A percentile compares a stretch with the other conserved stretches of the same genome.
Conservation (phyloP, 768 basidiomycete genomes). For the Cystofilobasidium bisporidii region DNA sequence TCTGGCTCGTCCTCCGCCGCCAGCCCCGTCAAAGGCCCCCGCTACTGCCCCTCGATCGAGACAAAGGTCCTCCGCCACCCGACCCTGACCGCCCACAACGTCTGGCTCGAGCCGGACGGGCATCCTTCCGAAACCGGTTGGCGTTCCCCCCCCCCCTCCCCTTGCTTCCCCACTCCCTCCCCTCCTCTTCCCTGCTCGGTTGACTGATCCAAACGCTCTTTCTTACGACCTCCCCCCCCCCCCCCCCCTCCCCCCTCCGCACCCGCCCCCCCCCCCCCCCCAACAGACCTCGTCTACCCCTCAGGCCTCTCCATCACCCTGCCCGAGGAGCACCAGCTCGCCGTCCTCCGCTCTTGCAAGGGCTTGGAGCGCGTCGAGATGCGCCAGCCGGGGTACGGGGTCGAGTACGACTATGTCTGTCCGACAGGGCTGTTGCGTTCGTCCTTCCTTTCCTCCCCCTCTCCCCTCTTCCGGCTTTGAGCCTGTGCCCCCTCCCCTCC, state of each 20-base stretch:
- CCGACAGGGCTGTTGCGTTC: slow-evolving; percentile 65
- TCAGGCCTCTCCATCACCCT: slow-evolving; percentile 82
- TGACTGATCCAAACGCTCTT: too few species aligned
- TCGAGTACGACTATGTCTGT: slow-evolving; percentile 76
- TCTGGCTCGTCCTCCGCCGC: slow-evolving; percentile 15
- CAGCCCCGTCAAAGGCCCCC: slow-evolving; percentile 55
- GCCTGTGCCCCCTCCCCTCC: too few species aligned
- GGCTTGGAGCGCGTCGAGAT: slow-evolving; percentile 78
- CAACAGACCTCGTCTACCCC: slow-evolving; percentile 71
- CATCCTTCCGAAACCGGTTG: slow-evolving; percentile 62
- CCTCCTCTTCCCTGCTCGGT: too few species aligned
- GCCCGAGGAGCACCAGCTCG: slow-evolving; percentile 73
- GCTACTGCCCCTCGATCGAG: slow-evolving; percentile 86
- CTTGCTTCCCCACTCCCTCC: background rate
- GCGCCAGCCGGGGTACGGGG: slow-evolving; percentile 77
- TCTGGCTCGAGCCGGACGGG: slow-evolving; percentile 89
- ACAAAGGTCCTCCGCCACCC: slow-evolving; percentile 73
- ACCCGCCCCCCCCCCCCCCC: background rate
- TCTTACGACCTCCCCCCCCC: too few species aligned
- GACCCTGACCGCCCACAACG: slow-evolving; percentile 57
- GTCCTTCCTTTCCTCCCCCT: slow-evolving; percentile 35
- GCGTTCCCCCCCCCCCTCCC: background rate
- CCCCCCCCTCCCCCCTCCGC: background rate
- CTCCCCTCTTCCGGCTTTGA: background rate
- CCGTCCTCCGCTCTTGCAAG: slow-evolving; percentile 71